Evolutionary conservation across 345 rosid species (phyloP).

Genomic region (Hypericum androsaemum): DNA sequence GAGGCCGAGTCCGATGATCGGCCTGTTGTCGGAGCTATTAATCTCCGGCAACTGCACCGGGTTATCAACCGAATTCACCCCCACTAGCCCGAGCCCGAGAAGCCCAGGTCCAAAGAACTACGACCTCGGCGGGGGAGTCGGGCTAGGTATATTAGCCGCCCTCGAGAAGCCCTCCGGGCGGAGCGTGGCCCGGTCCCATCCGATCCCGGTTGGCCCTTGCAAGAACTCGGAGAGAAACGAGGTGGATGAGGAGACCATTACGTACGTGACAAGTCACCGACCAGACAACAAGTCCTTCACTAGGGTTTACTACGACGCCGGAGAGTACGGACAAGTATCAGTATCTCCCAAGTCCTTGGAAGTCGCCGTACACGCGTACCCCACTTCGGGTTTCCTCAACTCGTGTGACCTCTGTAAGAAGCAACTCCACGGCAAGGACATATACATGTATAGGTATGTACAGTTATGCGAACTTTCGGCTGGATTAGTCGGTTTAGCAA

Average conservation of each 20-base stretch:
- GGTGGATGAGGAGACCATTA: constrained; percentile 18
- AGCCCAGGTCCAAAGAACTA: too few species aligned
- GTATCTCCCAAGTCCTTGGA: neutral
- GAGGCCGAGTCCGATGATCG: too few species aligned
- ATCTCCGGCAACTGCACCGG: too few species aligned
- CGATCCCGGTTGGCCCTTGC: constrained; percentile 23
- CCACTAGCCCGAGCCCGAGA: too few species aligned
- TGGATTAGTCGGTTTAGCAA: neutral
- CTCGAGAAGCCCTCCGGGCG: neutral
- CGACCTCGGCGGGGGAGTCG: too few species aligned
- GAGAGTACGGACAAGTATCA: constrained; percentile 7
- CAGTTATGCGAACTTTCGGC: too few species aligned
- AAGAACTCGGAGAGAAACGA: constrained; percentile 5
- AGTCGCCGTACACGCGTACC: constrained; percentile 17
- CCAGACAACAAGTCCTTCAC: constrained; percentile 34
- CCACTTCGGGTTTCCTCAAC: constrained; percentile 44
- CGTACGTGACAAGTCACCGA: constrained; percentile 48
- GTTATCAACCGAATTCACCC: too few species aligned
- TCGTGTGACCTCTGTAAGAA: constrained; percentile 58
- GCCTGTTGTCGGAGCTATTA: too few species aligned
- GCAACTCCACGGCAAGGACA: constrained; percentile 65
- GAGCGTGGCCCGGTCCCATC: constrained; percentile 21
- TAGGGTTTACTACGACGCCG: constrained; percentile 42
- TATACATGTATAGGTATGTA: constrained; percentile 72
- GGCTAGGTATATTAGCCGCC: too few species aligned